Percentiles rank a stretch among this genome's conserved stretches.
phyloP scores from a whole-genome alignment of 495 filamentous ascomycete genomes.

The Xylaria palmicola region DNA sequence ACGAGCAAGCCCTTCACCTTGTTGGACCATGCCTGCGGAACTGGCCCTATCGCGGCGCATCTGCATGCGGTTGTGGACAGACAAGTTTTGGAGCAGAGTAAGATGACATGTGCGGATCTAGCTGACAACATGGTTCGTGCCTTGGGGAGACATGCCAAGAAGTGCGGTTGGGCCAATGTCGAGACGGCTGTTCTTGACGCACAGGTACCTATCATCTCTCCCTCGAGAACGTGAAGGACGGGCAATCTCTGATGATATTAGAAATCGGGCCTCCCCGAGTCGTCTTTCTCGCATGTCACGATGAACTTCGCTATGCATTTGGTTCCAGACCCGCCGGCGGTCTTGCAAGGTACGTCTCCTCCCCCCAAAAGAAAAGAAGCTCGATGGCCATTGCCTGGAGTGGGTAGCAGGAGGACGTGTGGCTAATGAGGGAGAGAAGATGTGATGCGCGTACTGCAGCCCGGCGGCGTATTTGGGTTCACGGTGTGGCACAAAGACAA shows the following conservation, averaged over 20 bases:
- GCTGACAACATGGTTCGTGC: constrained; percentile 29
- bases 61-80: constrained; percentile 30
- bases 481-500: constrained; percentile 37
- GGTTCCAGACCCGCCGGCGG: constrained; percentile 39
- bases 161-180: constrained; percentile 34
- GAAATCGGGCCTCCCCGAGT: constrained; percentile 30
- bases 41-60: constrained; percentile 36
- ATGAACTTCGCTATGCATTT: constrained; percentile 46
- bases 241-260: constrained; percentile 18
- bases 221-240: too few species aligned
- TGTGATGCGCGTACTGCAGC: constrained; percentile 36
- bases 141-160: constrained; percentile 26
- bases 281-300: constrained; percentile 39
- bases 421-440: constrained; percentile 23
- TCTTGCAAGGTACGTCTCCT: constrained; percentile 33
- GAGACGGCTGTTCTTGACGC: constrained; percentile 37
- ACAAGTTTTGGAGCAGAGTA: constrained; percentile 34
- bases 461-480: constrained; percentile 39
- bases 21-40: constrained; percentile 44
- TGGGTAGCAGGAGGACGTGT: neutral
- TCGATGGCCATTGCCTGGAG: too few species aligned
- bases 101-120: constrained; percentile 40
- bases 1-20: constrained; percentile 34
- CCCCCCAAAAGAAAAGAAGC: neutral
- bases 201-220: too few species aligned